Percentiles rank a stretch among this genome's conserved stretches.
These are phyloP conservation scores for Allantophomopsis cytisporea DNA, from an alignment of 2,329 filamentous ascomycete species.

Conservation along the genomic window DNA sequence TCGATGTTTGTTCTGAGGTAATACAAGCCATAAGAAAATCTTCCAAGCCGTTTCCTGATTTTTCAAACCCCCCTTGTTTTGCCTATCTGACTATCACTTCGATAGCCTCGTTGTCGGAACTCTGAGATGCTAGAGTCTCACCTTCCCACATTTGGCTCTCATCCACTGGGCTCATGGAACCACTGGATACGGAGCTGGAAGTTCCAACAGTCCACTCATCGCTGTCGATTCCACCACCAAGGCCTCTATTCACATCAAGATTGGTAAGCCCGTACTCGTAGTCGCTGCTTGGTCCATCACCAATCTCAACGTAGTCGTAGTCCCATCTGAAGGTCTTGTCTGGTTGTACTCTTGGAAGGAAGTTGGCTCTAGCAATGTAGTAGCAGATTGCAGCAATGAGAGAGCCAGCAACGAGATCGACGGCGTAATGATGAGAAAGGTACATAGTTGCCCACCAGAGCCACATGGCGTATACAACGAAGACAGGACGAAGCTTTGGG, in stretches of 20 bases:
- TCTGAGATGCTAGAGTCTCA: conserved; percentile 30
- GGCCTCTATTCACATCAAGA: conserved; percentile 11
- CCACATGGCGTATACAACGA: conserved; percentile 78
- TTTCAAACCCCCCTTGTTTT: not conserved
- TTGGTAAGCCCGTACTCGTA: conserved; percentile 32
- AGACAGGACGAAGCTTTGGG: conserved; percentile 66
- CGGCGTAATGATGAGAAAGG: conserved; percentile 90
- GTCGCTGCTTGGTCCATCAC: conserved; percentile 47
- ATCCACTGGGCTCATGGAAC: conserved; percentile 27
- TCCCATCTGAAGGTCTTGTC: conserved; percentile 89
- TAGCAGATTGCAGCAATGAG: conserved; percentile 67
- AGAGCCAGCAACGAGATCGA: conserved; percentile 80
- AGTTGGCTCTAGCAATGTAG: conserved; percentile 69
- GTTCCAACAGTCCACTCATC: conserved; percentile 88
- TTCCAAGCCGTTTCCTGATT: too few species aligned
- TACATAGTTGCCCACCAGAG: conserved; percentile 99
- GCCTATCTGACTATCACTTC: not conserved
- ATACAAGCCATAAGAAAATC: too few species aligned
- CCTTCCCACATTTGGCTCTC: conserved; percentile 43
- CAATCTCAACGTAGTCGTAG: conserved; percentile 84
- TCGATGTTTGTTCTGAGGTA: too few species aligned
- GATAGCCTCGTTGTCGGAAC: conserved; percentile 14
- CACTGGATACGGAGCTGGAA: conserved; percentile 38
- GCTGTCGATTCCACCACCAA: conserved; percentile 28
- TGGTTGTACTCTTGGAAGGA: conserved; percentile 67